A percentile compares a stretch with the other conserved stretches of the same genome.
These are phyloP conservation scores for Delphinella strobiligena DNA, from an alignment of 2,329 filamentous ascomycete genomes.

Conservation along the genomic window DNA sequence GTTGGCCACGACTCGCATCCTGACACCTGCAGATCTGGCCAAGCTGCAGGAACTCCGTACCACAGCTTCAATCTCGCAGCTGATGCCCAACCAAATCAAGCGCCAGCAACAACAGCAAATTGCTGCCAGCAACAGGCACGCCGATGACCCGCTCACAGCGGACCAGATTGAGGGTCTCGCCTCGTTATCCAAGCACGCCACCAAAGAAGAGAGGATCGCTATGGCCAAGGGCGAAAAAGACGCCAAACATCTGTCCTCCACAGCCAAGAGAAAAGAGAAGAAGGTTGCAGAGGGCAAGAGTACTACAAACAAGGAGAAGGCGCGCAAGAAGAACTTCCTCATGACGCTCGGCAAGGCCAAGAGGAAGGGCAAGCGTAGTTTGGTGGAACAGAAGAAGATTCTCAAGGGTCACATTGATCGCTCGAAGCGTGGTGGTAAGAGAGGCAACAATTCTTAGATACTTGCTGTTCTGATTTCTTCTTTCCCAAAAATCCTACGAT, in stretches of 20 bases:
- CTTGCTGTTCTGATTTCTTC: no score
- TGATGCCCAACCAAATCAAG: conserved; percentile 32
- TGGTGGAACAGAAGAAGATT: conserved; percentile 72
- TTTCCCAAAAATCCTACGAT: no score
- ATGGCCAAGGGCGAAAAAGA: conserved; percentile 74
- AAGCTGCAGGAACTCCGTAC: conserved; percentile 83
- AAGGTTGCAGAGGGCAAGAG: conserved; percentile 87
- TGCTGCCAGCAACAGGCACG: conserved; percentile 44
- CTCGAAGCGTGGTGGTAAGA: conserved; percentile 70
- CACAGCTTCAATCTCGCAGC: conserved; percentile 57
- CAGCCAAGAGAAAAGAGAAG: conserved; percentile 73
- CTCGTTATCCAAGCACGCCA: conserved; percentile 63
- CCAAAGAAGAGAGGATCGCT: conserved; percentile 80
- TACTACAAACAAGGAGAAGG: conserved; percentile 95
- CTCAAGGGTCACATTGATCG: conserved; percentile 71
- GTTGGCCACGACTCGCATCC: conserved; percentile 82
- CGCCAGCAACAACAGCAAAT: conserved; percentile 24
- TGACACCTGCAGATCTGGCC: conserved; percentile 90
- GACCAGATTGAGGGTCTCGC: conserved; percentile 84
- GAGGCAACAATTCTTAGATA: conserved; percentile 47
- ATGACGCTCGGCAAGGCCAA: conserved; percentile 98
- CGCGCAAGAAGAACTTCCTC: conserved; percentile 92
- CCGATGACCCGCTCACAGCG: conserved; percentile 80
- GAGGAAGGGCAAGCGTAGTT: conserved; percentile 85
- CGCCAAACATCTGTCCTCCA: conserved; percentile 60